These are phyloP conservation scores for Solanum pimpinellifolium DNA, from an alignment of 257 asterid genomes.

Conservation along the genomic window DNA sequence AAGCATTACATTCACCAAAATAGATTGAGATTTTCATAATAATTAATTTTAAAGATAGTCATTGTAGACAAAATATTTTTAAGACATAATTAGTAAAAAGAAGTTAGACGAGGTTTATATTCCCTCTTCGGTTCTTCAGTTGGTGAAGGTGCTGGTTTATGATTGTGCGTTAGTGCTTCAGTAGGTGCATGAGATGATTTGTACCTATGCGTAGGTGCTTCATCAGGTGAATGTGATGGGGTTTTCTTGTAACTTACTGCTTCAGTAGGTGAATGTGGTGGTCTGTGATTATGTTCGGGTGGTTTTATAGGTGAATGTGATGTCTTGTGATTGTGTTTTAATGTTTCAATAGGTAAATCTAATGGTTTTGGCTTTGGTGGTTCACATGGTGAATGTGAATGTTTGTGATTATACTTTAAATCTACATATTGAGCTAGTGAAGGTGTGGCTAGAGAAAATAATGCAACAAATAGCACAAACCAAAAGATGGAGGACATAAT, in stretches of 20 bases:
- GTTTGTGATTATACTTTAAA: background rate
- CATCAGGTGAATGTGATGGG: background rate
- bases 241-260: no score
- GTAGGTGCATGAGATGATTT: background rate
- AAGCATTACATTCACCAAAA: background rate
- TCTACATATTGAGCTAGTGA: background rate
- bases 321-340: no score
- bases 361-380: background rate
- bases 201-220: background rate
- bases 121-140: background rate
- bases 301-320: background rate
- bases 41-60: no score
- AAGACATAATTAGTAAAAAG: background rate
- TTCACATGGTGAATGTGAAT: background rate
- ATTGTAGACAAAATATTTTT: no score
- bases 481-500: background rate
- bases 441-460: background rate
- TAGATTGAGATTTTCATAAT: background rate
- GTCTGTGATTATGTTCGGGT: background rate
- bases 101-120: background rate
- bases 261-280: background rate
- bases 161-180: background rate
- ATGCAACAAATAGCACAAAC: background rate
- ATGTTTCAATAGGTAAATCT: no score
- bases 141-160: background rate